Base-by-base conservation (phyloP, 805 yeast genomes). In the Kregervanrija pseudodelftensis region DNA sequence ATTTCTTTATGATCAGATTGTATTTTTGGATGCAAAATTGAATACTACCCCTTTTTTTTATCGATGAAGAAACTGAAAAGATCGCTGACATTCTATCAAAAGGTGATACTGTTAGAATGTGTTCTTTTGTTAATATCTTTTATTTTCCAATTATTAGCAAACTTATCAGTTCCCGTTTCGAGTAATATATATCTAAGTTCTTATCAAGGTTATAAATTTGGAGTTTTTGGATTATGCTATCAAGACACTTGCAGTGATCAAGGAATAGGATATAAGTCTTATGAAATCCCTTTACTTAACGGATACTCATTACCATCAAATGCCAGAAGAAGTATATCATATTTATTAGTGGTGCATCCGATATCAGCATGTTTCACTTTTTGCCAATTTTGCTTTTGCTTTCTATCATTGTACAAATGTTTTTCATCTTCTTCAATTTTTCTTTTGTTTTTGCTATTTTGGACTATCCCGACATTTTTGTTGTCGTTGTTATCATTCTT, bases 401-500 rank as follows among this genome's bases (percentile, higher is more conserved):
- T 73, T 4, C 39, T 68, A 13, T 60, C 78, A 3, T 69, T 73
- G 42, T 58, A 67, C 49, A 65, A 64, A 14, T 51, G 55, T 0
- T 62, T 54, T 22, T 46, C 55, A 17, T 31, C 56, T 33, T 68
- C 70, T 4, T 56, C 76, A 5, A 57, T 61, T 34, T 75, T 69
- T 46, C 64, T 84, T 40, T 67, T 81, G 45, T 53, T 73, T 14
- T 62, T 80, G 52, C 70, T 84, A 33, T 53, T 82, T 2, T 69
- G 84, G 63, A 73, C 88, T 1, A 59, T 85, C 37, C 80, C 88
- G 2, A 70, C 88, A 0, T 87, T 89, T 54, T 58, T 90, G 45
- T 68, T 84, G 36, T 68, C 85, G 1, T 64, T 90, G 40, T 68
- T 91, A 42, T 81, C 90, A 7, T 85, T 91, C 51, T 66, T 90